Percentiles rank a stretch among this genome's conserved stretches.
These are phyloP conservation scores for Suhomyces sp. DNA, from an alignment of 805 yeast species.

Conservation along the genomic window DNA sequence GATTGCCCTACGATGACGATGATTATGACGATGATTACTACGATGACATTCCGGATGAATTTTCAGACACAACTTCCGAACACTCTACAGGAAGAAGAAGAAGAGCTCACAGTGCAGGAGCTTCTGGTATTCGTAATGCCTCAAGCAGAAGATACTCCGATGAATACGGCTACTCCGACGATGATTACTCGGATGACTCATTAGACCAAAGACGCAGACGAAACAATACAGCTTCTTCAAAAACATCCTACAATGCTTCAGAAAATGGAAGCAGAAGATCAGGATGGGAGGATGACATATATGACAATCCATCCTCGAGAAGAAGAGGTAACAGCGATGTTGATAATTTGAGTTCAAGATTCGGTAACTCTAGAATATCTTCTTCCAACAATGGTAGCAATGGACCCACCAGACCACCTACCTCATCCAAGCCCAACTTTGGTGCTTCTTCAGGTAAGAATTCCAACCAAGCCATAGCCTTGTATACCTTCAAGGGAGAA, in stretches of 20 bases:
- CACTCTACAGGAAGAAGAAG: constrained; percentile 24
- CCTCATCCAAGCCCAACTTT: constrained; percentile 41
- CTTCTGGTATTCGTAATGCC: constrained; percentile 5
- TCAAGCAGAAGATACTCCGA: constrained; percentile 28
- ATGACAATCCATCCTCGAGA: constrained; percentile 49
- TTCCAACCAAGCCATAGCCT: constrained; percentile 83
- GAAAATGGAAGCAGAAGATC: constrained; percentile 30
- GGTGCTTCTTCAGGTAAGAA: constrained; percentile 34
- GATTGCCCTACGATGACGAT: constrained; percentile 47
- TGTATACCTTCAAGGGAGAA: constrained; percentile 86
- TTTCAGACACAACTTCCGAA: constrained; percentile 56
- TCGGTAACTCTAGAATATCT: constrained; percentile 31
- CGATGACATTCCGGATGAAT: constrained; percentile 72
- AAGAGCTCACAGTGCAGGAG: constrained; percentile 10
- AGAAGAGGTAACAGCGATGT: constrained; percentile 34
- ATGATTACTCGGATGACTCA: constrained; percentile 28
- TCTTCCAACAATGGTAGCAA: constrained; percentile 11
- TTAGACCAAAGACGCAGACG: constrained; percentile 20
- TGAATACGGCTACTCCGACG: constrained; percentile 30
- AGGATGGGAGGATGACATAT: constrained; percentile 86
- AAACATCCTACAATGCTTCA: constrained; percentile 8
- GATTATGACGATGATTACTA: constrained; percentile 64
- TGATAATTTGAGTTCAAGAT: constrained; percentile 34
- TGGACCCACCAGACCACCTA: constrained; percentile 34
- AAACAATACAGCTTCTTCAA: constrained; percentile 13